Conservation (phyloP, 192 early-diverging fungal genomes). For the Podila clonocystis region DNA sequence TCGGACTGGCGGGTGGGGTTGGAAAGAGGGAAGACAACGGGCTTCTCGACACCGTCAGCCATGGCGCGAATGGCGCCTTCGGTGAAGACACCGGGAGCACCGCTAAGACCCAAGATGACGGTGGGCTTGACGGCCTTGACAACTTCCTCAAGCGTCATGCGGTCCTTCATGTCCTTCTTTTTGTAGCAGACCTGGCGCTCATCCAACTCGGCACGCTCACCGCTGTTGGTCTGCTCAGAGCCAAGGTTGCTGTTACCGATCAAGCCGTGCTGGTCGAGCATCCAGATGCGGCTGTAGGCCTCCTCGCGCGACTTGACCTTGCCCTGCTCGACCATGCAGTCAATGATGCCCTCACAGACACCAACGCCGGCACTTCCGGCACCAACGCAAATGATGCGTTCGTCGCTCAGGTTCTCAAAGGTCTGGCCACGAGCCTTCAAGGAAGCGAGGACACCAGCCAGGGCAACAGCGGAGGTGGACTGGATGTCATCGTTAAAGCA, state of each 20-base stretch:
- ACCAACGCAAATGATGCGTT: conserved; percentile 92
- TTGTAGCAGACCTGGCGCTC: conserved; percentile 58
- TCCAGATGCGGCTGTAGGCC: conserved; percentile 62
- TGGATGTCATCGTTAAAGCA: conserved; percentile 98
- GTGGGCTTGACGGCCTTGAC: conserved; percentile 62
- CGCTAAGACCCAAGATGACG: conserved; percentile 59
- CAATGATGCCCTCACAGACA: conserved; percentile 89
- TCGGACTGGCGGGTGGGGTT: conserved; percentile 63
- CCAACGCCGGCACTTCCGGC: conserved; percentile 96
- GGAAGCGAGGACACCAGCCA: conserved; percentile 92
- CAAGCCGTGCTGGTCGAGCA: conserved; percentile 63
- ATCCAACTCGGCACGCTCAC: conserved; percentile 51
- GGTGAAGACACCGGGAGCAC: conserved; percentile 58
- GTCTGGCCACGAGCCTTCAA: conserved; percentile 64
- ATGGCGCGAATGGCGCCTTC: conserved; percentile 63
- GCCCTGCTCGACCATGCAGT: conserved; percentile 79
- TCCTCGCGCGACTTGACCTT: conserved; percentile 71
- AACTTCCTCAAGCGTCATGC: conserved; percentile 57
- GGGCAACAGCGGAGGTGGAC: conserved; percentile 95
- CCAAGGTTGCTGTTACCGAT: conserved; percentile 51
- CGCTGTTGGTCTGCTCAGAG: conserved; percentile 26
- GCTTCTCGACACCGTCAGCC: conserved; percentile 61
- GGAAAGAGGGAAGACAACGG: conserved; percentile 60
- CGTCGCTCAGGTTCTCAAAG: conserved; percentile 68
- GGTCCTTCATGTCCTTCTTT: conserved; percentile 59